Evolutionary conservation across 257 asterid species (phyloP), one percentile per base, ranked within the genome.

Genomic region (Przewalskia tangutica): DNA sequence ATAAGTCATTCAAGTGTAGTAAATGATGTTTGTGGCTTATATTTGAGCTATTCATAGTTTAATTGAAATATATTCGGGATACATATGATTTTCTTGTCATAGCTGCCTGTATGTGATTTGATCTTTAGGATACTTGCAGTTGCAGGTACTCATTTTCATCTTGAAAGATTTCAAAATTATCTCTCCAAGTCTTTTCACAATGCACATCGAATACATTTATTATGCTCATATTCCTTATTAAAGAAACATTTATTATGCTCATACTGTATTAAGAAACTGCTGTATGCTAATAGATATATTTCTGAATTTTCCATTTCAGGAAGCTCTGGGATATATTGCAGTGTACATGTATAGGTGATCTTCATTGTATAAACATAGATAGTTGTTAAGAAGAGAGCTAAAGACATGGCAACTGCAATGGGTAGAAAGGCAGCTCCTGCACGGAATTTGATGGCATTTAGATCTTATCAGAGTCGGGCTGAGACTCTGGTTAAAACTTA

Each of bases 391-490:
- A 23, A 23, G 62, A 48, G 62, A 73, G 79, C 62, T 23, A 73
- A 50, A 48, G 62, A 50, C 62, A 50, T 73, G 79, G 11, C 60
- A 73, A 73, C 60, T 73, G 79, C 79, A 50, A 48, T 73, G 2
- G 62, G 79, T 73, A 73, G 79, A 85, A 93, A 91, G 97, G 91
- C 89, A 65, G 91, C 88, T 84, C 81, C 94, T 70, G 83, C 80
- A 71, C 90, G 88, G 89, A 88, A 83, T 66, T 83, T 89, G 80
- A 85, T 90, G 90, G 86, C 92, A 76, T 86, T 93, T 82, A 88
- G 87, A 85, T 81, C 92, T 81, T 93, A 92, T 84, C 98, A 90
- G 82, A 85, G 84, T 85, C 91, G 90, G 84, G 97, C 98, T 81
- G 94, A 87, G 81, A 86, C 89, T 83, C 87, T 93, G 87, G 91